Conservation (phyloP, 805 yeast species). For the Ogataea trehalophila region DNA sequence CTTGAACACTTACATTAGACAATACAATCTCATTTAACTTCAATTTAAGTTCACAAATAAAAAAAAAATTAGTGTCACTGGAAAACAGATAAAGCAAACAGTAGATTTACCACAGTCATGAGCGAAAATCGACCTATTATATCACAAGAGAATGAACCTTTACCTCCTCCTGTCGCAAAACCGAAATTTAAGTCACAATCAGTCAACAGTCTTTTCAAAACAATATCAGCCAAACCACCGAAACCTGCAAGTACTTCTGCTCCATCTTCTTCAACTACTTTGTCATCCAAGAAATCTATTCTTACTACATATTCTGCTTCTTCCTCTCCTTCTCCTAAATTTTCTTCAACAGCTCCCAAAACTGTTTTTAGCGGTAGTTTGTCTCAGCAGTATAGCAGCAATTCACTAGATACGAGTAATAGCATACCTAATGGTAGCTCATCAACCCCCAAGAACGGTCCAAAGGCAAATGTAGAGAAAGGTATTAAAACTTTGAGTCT, state of each 20-base stretch:
- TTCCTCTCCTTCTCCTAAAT: background rate
- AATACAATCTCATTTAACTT: no score
- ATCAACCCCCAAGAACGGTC: no score
- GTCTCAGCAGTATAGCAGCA: no score
- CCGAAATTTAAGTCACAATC: slow-evolving; percentile 27
- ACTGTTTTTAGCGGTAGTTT: no score
- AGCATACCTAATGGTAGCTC: no score
- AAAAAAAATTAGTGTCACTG: no score
- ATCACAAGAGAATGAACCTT: background rate
- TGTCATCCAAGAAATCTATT: slow-evolving; percentile 3
- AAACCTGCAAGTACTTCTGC: background rate
- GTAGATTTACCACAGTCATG: no score
- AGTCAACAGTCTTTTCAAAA: slow-evolving; percentile 23
- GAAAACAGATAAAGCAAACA: no score
- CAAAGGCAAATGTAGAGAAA: slow-evolving; percentile 1
- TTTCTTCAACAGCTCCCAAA: no score
- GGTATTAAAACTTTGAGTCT: slow-evolving; percentile 11
- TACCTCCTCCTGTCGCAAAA: slow-evolving; percentile 1
- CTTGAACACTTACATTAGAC: no score
- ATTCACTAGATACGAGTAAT: no score
- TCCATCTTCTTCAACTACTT: slow-evolving; percentile 2
- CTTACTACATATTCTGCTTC: background rate
- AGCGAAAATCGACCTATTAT: background rate
- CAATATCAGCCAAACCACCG: background rate
- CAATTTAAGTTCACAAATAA: no score